Evolutionary conservation across 768 basidiomycete genomes (phyloP).

Genomic region (Rhizopogon vulgaris): DNA sequence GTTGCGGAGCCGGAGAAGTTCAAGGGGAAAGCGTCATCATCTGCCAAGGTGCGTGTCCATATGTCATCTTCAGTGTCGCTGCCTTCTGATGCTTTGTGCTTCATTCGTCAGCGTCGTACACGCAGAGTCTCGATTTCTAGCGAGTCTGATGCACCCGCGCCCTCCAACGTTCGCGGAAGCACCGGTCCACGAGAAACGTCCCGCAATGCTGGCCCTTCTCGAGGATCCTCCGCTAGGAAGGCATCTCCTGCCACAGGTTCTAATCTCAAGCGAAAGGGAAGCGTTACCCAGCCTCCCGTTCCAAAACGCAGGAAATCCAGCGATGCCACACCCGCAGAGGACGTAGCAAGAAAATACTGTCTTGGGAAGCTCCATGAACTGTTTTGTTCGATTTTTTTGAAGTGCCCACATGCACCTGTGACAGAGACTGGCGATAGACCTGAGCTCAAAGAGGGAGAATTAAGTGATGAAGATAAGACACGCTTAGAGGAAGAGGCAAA

Average conservation of each 20-base stretch:
- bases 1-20: conserved; percentile 37
- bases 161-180: conserved; percentile 25
- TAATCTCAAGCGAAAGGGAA: conserved; percentile 51
- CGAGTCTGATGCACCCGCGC: conserved; percentile 32
- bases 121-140: conserved; percentile 34
- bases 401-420: conserved; percentile 53
- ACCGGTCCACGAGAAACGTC: neutral
- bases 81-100: conserved; percentile 9
- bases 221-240: conserved; percentile 13
- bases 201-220: conserved; percentile 14
- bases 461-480: conserved; percentile 56
- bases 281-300: conserved; percentile 31
- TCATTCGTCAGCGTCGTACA: conserved; percentile 34
- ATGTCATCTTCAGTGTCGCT: conserved; percentile 6
- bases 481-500: conserved; percentile 51
- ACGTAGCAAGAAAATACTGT: conserved; percentile 76
- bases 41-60: conserved; percentile 38
- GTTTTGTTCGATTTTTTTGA: conserved; percentile 62
- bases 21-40: conserved; percentile 25
- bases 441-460: conserved; percentile 44
- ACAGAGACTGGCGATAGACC: conserved; percentile 27
- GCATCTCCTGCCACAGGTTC: conserved; percentile 14
- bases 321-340: conserved; percentile 43
- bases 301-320: conserved; percentile 45
- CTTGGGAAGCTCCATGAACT: conserved; percentile 69